Evolutionary conservation across 441 rosid species (phyloP), one percentile per base, ranked within the genome.

Genomic region (Lepidium campestre): DNA sequence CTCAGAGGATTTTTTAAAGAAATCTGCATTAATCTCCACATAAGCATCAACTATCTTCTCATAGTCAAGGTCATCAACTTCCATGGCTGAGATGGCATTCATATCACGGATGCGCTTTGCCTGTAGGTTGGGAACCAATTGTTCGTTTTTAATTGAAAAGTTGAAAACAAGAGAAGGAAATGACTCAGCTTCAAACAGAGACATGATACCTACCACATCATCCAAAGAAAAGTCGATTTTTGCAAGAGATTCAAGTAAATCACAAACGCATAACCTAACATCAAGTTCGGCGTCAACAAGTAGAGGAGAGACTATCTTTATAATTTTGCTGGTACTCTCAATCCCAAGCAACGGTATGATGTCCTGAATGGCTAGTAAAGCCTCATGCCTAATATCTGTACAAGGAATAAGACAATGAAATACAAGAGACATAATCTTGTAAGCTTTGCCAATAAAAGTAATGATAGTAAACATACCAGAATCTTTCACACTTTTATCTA

Each of bases 41-140:
- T 92, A 92, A 48, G 98, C 90, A 75, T 67, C 69, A 60, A 79
- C 67, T 53, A 95, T 78, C 46, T 68, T 65, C 57, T 92, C 97
- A 71, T 86, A 92, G 84, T 95, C 99, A 72, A 92, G 93, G 65
- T 80, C 96, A 59, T 79, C 96, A 65, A 84, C 76, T 79, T 94
- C 98, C 71, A 75, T 58, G 54, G 80, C 79, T 49, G 97, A 88
- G 63, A 85, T 86, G 49, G 95, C 80, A 70, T 92, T 95, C 81
- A 95, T 78, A 65, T 85, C 80, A 20, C 68, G 63, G 32, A 92
- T 36, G 47, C 87, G 81, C 54, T 82, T 78, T 72, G 93, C 96
- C 99, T 95, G 86, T 80, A 84, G 44, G 47, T 23, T 59, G 72
- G 17, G 18, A 46, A 60, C 40, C 72, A 68, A 77, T 14, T 50